Evolutionary conservation across 768 basidiomycete species (phyloP), one percentile per base, ranked within the genome.

Genomic region (Trametes sanguinea): DNA sequence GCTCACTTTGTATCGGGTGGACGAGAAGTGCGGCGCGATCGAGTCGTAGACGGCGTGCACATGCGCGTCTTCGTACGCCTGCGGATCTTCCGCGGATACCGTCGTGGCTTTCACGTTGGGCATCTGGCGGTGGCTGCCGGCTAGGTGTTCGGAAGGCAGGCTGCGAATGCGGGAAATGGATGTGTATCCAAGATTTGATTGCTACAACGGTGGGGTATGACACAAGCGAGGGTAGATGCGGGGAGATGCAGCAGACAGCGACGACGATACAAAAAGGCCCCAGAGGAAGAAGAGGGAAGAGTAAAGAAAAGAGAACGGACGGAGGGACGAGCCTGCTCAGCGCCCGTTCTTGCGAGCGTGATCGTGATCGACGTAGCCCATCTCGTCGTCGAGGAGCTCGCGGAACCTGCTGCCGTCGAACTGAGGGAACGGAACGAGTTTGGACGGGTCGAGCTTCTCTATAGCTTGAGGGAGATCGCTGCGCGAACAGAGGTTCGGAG

Each of bases 21-120:
- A 87, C 8, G 91, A 91, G 73, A 96, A 96, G 76, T 96, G 94
- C 16, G 79, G 71, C 0, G 94, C 94, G 63, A 96, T 95, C 65
- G 84, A 80, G 59, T 95, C 89, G 74, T 96, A 96, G 57, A 96
- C 81, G 0, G 77, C 75, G 70, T 96, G 94, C 1, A 96, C 94
- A 69, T 95, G 87, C 62, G 74, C 74, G 47, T 83, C 77, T 74
- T 95, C 93, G 73, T 92, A 91, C 22, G 63, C 70, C 56, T 80
- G 80, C 16, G 83, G 81, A 67, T 87, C 77, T 10, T 81, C 79
- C 8, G 73, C 44, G 68, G 11, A 79, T 75, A 69, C 66, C 8
- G 53, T 60, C 10, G 65, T 65, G 13, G 66, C 63, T 37, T 64
- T 69, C 16, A 70, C 69, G 32, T 56, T 55, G 27, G 63, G 63